Evolutionary conservation across 176 grass and related monocot species (phyloP).

Genomic region (Rhynchospora breviuscula): DNA sequence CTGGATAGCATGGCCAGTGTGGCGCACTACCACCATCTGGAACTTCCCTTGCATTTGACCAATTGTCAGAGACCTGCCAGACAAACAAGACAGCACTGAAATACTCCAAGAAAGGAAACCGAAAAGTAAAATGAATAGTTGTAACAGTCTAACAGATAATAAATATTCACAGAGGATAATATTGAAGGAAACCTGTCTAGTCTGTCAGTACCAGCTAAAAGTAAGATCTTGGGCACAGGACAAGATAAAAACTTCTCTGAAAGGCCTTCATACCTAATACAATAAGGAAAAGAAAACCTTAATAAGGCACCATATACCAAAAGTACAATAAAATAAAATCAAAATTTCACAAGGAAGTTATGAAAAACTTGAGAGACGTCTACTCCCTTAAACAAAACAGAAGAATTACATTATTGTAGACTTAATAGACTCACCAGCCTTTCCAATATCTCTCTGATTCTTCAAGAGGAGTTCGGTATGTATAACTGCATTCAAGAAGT

Average conservation of each 20-base stretch:
- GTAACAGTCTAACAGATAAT: neutral
- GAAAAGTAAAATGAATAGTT: neutral
- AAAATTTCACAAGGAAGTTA: neutral
- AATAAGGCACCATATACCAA: neutral
- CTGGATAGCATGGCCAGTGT: slow-evolving; percentile 98
- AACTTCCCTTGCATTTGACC: slow-evolving; percentile 99
- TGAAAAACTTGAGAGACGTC: neutral
- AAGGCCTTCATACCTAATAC: slow-evolving; percentile 93
- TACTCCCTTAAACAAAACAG: neutral
- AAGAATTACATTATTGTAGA: neutral
- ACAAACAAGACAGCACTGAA: slow-evolving; percentile 24
- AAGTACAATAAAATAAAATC: neutral
- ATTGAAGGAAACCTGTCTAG: slow-evolving; percentile 72
- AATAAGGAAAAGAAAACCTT: neutral
- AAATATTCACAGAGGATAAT: neutral
- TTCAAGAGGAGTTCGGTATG: slow-evolving; percentile 73
- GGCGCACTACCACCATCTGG: slow-evolving; percentile 78
- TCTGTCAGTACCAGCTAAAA: slow-evolving; percentile 96
- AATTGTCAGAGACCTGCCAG: slow-evolving; percentile 83
- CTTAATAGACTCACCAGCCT: slow-evolving; percentile 63
- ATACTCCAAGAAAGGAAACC: neutral
- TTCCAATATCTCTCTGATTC: slow-evolving; percentile 91
- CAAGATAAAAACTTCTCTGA: slow-evolving; percentile 97
- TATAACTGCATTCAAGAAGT: slow-evolving; percentile 57
- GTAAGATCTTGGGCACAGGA: slow-evolving; percentile 75